phyloP scores from a whole-genome alignment of 208 protist genomes.

The Acanthamoeba lenticulata region DNA sequence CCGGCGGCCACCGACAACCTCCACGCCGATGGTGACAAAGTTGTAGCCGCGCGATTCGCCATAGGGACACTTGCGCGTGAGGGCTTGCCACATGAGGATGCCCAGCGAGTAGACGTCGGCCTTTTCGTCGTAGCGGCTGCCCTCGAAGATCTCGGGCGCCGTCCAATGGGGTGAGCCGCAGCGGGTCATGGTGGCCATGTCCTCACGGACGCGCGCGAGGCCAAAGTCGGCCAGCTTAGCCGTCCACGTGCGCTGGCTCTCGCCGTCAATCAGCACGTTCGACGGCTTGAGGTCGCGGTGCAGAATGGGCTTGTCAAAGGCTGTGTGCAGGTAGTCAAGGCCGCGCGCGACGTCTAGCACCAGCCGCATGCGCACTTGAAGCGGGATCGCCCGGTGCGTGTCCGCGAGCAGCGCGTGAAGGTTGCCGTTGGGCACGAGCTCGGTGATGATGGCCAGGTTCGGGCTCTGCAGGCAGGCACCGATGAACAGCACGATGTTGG shows the following conservation, averaged over 20 bases:
- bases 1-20: too few species aligned
- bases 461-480: conserved; percentile 74
- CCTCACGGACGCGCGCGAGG: conserved; percentile 41
- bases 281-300: conserved; percentile 77
- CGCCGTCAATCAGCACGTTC: conserved; percentile 40
- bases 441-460: conserved; percentile 78
- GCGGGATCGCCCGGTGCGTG: not conserved
- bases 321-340: conserved; percentile 72
- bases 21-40: too few species aligned
- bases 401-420: conserved; percentile 72
- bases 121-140: conserved; percentile 70
- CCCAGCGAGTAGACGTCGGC: conserved; percentile 84
- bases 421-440: conserved; percentile 67
- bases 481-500: not conserved
- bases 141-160: conserved; percentile 82
- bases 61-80: conserved; percentile 76
- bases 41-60: too few species aligned
- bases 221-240: conserved; percentile 77
- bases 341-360: conserved; percentile 65
- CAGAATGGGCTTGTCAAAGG: conserved; percentile 45
- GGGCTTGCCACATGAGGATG: conserved; percentile 84
- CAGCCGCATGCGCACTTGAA: conserved; percentile 31
- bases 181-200: conserved; percentile 20
- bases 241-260: not conserved
- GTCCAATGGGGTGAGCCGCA: conserved; percentile 82